Evolutionary conservation across 176 grass and related monocot species (phyloP), one percentile per base, ranked within the genome.

Genomic region (Thalia dealbata): DNA sequence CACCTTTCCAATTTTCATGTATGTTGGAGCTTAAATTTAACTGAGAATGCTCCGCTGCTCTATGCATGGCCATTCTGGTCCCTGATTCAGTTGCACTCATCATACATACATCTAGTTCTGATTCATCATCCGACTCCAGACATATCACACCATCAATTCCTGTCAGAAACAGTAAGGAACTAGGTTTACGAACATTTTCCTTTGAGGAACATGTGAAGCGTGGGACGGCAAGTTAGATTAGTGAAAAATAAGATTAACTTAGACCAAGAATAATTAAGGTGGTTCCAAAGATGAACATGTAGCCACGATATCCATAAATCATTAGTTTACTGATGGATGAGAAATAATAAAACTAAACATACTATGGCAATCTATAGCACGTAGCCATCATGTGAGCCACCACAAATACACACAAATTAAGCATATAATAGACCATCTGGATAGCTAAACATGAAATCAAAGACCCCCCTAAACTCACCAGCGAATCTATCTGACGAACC

Each of bases 121-220:
- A 30, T 21, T 88, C 89, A 78, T 83, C 64, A 64, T 91, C 85
- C 70, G 74, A 85, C 15, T 91, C 89, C 80, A 91, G 27, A 71
- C 82, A 71, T 83, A 91, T 83, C 0, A 71, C 63, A 66, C 61
- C 75, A 78, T 61, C 23, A 69, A 73, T n/a, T 75, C 76, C 84
- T 91, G 81, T 14, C 75, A 67, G 69, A 13, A 14, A 79, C 23
- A 73, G 55, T 56, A 1, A 2, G 38, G 44, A 22, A 50, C 66
- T 44, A 55, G 28, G 58, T 41, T 45, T 67, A 2, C 51, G 59
- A 76, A 28, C 35, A 77, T 12, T 48, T 10, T 38, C 4, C 32
- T 38, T 38, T 38, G 32, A 38, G 32, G 32, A 38, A 4, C 32
- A 38, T 38, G 4, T 38, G 32, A 38, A 38, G 32, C 32, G 4